Conservation (phyloP, 1,139 yeast species). For the Kodamaea fungicola region DNA sequence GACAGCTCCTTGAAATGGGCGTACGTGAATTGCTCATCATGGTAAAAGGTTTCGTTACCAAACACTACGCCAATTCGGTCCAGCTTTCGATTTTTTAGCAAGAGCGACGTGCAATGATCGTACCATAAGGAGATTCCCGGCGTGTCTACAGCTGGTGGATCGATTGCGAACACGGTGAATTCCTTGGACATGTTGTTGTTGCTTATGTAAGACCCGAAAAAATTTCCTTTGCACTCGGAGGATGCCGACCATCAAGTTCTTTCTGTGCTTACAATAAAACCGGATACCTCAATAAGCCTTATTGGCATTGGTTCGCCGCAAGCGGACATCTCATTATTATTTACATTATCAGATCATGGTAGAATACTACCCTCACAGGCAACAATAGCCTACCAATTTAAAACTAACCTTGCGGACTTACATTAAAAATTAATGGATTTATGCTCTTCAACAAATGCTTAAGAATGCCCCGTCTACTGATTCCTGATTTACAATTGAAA, state of each 20-base stretch:
- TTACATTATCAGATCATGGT: no score
- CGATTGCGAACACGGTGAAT: constrained; percentile 52
- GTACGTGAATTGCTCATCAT: constrained; percentile 24
- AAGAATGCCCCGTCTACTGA: no score
- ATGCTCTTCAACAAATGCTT: no score
- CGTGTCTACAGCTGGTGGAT: constrained; percentile 21
- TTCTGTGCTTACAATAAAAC: neutral
- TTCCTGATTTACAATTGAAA: neutral
- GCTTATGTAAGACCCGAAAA: neutral
- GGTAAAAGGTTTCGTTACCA: constrained; percentile 17
- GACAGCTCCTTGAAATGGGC: constrained; percentile 14
- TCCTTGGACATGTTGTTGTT: constrained; percentile 14
- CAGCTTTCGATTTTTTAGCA: constrained; percentile 51
- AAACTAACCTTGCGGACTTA: no score
- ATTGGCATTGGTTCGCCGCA: neutral
- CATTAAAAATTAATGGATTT: no score
- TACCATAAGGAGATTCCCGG: constrained; percentile 23
- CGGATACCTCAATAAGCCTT: neutral
- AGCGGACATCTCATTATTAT: neutral
- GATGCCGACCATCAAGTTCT: neutral
- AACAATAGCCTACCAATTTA: no score
- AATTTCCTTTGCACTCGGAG: neutral
- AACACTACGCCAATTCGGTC: constrained; percentile 50
- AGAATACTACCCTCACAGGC: no score
- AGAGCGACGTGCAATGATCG: constrained; percentile 41